A percentile compares a stretch with the other conserved stretches of the same genome.
Conservation (phyloP, 495 filamentous ascomycete species). For the Lasiosphaeria hispida region DNA sequence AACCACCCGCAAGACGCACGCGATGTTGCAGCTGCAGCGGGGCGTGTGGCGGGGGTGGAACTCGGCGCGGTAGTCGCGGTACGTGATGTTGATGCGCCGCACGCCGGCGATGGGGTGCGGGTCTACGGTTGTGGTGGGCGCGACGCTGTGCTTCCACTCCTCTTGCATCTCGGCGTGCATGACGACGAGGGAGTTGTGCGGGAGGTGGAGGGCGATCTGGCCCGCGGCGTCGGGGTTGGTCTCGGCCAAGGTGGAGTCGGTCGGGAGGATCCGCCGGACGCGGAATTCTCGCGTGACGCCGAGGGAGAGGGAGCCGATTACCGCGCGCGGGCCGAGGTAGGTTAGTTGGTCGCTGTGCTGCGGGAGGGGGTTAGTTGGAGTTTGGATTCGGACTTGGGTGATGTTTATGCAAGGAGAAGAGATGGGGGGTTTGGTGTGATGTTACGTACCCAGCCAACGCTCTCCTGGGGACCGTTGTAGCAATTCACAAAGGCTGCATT, state of each 20-base stretch:
- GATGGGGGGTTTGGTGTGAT: background rate
- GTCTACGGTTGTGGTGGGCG: slow-evolving; percentile 68
- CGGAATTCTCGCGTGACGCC: slow-evolving; percentile 91
- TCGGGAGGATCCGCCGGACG: slow-evolving; percentile 68
- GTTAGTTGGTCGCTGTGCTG: slow-evolving; percentile 84
- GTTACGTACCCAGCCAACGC: slow-evolving; percentile 64
- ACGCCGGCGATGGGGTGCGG: slow-evolving; percentile 79
- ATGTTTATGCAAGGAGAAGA: background rate
- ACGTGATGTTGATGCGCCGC: slow-evolving; percentile 87
- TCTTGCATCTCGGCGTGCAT: slow-evolving; percentile 96
- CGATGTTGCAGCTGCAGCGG: slow-evolving; percentile 62
- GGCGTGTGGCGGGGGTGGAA: slow-evolving; percentile 72
- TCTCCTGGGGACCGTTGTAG: slow-evolving; percentile 75
- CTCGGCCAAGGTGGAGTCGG: slow-evolving; percentile 21
- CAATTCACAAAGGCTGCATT: slow-evolving; percentile 95
- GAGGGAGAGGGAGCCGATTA: slow-evolving; percentile 87
- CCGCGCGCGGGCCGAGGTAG: slow-evolving; percentile 81
- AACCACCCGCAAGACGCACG: slow-evolving; percentile 73
- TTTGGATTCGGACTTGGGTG: background rate
- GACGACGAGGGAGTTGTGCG: slow-evolving; percentile 86
- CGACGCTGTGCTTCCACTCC: slow-evolving; percentile 76
- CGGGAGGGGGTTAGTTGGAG: background rate
- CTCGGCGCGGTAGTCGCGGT: slow-evolving; percentile 75
- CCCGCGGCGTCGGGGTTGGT: slow-evolving; percentile 62
- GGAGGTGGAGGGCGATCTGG: slow-evolving; percentile 86